Base-by-base conservation (phyloP, 257 asterid species). In the Scutellaria baicalensis region DNA sequence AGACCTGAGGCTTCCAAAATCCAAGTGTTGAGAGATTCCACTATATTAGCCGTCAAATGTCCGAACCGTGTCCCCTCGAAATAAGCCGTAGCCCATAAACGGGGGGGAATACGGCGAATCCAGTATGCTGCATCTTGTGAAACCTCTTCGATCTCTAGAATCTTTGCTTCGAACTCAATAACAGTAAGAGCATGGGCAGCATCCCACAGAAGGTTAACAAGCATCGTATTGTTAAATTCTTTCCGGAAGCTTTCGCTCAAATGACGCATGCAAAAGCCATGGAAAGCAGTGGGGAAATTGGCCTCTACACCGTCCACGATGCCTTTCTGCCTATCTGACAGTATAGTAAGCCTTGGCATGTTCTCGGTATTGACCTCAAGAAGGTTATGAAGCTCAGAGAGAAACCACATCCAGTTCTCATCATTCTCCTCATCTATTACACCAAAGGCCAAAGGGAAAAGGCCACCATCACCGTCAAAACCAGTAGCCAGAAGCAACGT, bases 331-430 rank as follows among this genome's bases (percentile, higher is more conserved):
- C 99, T 83, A 54, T 91, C 97, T 0, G 99, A 91, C 70, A 93
- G 74, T 68, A 93, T 91, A 6, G 97, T 91, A 69, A 93, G 95
- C 82, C 91, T 89, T 3, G 99, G 97, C 99, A 93, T 87, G 82
- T 89, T 93, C 72, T 91, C 97, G 7, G 97, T 84, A 63, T 93
- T 93, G 65, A 86, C 76, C 85, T 89, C 96, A 13, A 93, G 96
- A 81, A 91, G 84, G 72, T 69, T 84, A 70, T 77, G 97, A 76
- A 93, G 97, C 84, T 93, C 99, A 1, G 96, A 91, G 62, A 93
- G 89, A 76, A 93, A 93, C 99, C 99, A 93, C 97, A 86, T 91
- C 99, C 99, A 93, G 57, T 91, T 93, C 8, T 81, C 96, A 40
- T 91, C 97, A 63, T 73, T 89, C 72, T 93, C 99, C 81, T 89